Evolutionary conservation across 164 flowering plant species (phyloP).

Genomic region (Annona squamosa): DNA sequence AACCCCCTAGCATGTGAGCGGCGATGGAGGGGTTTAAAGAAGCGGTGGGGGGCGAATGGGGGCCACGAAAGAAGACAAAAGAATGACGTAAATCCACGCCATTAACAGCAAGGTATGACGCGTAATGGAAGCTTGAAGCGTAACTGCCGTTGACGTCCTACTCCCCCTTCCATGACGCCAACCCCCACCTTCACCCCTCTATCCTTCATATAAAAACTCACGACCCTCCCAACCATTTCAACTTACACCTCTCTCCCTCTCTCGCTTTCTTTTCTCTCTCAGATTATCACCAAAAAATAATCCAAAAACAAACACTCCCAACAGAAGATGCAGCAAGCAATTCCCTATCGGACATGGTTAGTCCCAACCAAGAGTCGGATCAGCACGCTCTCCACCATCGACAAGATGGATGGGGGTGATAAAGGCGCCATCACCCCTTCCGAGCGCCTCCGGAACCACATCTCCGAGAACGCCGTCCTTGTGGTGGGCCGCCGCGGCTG

Average conservation of each 20-base stretch:
- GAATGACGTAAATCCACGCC: not conserved
- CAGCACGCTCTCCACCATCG: not conserved
- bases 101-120: constrained; percentile 4
- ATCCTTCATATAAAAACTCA: not conserved
- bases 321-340: constrained; percentile 43
- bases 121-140: not conserved
- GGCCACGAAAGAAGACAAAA: not conserved
- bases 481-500: constrained; percentile 60
- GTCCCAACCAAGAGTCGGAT: not conserved
- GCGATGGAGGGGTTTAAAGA: too few species aligned
- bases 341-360: constrained; percentile 49
- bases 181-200: not conserved
- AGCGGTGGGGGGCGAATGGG: not conserved
- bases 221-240: constrained; percentile 7
- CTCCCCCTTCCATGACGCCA: not conserved
- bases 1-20: too few species aligned
- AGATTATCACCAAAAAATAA: not conserved
- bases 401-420: not conserved
- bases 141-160: constrained; percentile 5
- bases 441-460: constrained; percentile 19
- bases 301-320: not conserved
- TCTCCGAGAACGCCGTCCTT: constrained; percentile 57
- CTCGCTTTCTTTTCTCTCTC: not conserved
- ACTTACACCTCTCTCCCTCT: constrained; percentile 1
- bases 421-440: not conserved